Conservation (phyloP, 2,329 filamentous ascomycete species). For the Penicillium polonicum region DNA sequence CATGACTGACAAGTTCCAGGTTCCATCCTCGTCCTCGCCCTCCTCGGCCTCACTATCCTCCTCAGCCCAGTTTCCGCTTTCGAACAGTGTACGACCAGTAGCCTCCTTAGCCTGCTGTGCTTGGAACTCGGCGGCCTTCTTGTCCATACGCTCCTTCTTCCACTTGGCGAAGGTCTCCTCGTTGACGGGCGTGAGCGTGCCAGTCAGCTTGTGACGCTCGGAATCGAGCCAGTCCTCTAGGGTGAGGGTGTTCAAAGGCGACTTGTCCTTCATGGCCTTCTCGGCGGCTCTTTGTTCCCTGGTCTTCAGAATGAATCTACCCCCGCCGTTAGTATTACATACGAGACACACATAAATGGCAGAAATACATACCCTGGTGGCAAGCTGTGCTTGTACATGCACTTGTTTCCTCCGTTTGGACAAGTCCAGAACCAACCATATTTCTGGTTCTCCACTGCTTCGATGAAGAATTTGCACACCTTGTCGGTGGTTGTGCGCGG, state of each 20-base stretch:
- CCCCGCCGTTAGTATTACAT: constrained; percentile 11
- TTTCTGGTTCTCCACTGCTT: constrained; percentile 95
- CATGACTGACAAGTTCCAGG: constrained; percentile 80
- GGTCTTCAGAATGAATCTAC: constrained; percentile 91
- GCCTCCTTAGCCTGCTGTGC: constrained; percentile 90
- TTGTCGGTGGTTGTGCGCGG: constrained; percentile 94
- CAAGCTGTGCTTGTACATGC: constrained; percentile 96
- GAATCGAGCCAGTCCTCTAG: constrained; percentile 97
- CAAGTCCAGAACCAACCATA: constrained; percentile 99
- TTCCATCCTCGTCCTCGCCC: constrained; percentile 54
- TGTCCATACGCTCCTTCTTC: constrained; percentile 91
- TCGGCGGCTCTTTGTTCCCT: constrained; percentile 95
- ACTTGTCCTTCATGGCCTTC: constrained; percentile 95
- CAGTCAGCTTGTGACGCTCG: constrained; percentile 91
- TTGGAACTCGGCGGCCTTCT: constrained; percentile 93
- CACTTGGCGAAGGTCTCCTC: constrained; percentile 91
- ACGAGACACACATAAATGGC: not conserved
- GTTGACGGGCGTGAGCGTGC: constrained; percentile 88
- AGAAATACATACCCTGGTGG: constrained; percentile 75
- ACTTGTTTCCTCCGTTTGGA: constrained; percentile 94
- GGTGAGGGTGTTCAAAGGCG: constrained; percentile 87
- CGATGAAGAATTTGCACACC: constrained; percentile 98
- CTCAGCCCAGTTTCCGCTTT: constrained; percentile 86
- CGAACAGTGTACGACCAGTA: constrained; percentile 90
- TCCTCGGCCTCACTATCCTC: constrained; percentile 59